A percentile compares a stretch with the other conserved stretches of the same genome.
phyloP scores from a whole-genome alignment of 345 rosid genomes.

The Citrus unshiu region DNA sequence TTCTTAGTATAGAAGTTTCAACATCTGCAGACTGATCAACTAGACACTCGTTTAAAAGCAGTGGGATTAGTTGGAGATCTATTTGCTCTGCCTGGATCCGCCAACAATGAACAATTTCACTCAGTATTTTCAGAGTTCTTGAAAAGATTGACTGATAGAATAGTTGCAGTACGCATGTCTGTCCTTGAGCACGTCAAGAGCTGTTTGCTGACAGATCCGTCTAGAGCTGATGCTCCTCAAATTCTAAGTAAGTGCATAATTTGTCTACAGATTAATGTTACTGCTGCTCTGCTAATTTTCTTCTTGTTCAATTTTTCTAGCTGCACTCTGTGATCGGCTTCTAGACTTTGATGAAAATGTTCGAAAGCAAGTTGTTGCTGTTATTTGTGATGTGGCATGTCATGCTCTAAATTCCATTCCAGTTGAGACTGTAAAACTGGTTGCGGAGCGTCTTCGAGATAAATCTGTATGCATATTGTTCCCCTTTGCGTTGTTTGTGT shows the following conservation, averaged over 20 bases:
- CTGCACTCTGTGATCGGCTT: conserved; percentile 92
- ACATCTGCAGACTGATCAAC: conserved; percentile 75
- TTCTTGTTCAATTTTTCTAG: conserved; percentile 38
- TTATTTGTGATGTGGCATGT: conserved; percentile 78
- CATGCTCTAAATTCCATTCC: conserved; percentile 62
- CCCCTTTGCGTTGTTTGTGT: conserved; percentile 12
- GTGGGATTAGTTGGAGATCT: conserved; percentile 86
- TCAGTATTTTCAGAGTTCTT: conserved; percentile 86
- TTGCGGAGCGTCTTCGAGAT: conserved; percentile 92
- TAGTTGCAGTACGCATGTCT: conserved; percentile 74
- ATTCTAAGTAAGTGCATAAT: conserved; percentile 55
- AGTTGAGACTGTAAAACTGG: conserved; percentile 64
- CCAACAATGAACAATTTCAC: conserved; percentile 64
- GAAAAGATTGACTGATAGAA: conserved; percentile 94
- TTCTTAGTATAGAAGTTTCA: conserved; percentile 24
- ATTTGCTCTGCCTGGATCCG: conserved; percentile 69
- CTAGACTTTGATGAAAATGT: conserved; percentile 97
- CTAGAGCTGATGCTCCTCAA: conserved; percentile 72
- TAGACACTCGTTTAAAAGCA: conserved; percentile 82
- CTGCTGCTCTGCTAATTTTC: conserved; percentile 17
- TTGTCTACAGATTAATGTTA: conserved; percentile 15
- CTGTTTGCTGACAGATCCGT: conserved; percentile 72
- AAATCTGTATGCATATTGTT: conserved; percentile 68
- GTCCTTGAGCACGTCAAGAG: conserved; percentile 85
- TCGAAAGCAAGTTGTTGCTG: conserved; percentile 91